Conservation (phyloP, 768 basidiomycete species). For the Pulveroboletus sp. region DNA sequence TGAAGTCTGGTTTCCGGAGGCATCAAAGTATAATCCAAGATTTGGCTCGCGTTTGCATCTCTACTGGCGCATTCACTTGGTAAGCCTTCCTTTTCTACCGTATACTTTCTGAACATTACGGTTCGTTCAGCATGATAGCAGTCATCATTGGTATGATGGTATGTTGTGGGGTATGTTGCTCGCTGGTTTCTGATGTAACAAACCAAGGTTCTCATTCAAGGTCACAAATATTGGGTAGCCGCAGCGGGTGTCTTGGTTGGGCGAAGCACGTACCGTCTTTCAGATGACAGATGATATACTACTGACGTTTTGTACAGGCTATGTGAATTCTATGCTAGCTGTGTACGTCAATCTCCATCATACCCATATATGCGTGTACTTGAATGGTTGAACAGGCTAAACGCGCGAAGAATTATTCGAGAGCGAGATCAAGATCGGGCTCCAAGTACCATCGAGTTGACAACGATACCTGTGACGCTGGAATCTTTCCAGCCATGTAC, state of each 20-base stretch:
- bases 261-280: slow-evolving; percentile 2
- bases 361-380: not conserved
- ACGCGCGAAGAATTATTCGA: slow-evolving; percentile 8
- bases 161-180: not conserved
- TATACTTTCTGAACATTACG: not conserved
- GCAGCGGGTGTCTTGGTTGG: not conserved
- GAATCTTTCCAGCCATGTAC: not conserved
- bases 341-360: slow-evolving; percentile 4
- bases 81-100: not conserved
- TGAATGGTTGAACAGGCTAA: slow-evolving; percentile 5
- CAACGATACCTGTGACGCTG: not conserved
- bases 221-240: not conserved
- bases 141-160: slow-evolving; percentile 1
- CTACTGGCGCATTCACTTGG: slow-evolving; percentile 14
- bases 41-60: slow-evolving; percentile 11
- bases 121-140: not conserved
- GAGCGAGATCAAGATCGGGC: not conserved
- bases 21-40: slow-evolving; percentile 5
- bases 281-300: not conserved
- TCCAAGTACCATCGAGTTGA: no score
- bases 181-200: not conserved
- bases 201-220: slow-evolving; percentile 4
- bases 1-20: slow-evolving; percentile 12
- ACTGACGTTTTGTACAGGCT: not conserved
- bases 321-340: slow-evolving; percentile 17